phyloP scores from a whole-genome alignment of 352 stramenopile genomes.

The Lagenidium giganteum region DNA sequence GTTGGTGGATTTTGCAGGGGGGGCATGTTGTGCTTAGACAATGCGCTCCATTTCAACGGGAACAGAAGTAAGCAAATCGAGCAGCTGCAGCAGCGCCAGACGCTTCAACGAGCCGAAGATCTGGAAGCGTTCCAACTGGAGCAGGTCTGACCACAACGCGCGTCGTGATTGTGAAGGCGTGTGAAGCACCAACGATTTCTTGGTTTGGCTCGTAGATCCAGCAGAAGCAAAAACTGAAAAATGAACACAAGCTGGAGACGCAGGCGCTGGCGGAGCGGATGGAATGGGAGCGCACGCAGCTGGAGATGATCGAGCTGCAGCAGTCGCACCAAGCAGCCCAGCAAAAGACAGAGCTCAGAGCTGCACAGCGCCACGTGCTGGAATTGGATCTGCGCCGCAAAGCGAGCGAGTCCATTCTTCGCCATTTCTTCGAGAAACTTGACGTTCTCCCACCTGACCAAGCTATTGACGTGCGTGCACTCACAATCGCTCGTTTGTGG shows the following conservation, averaged over 20 bases:
- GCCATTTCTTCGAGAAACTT: conserved; percentile 44
- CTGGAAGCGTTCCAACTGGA: no score
- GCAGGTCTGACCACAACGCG: no score
- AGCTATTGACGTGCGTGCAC: conserved; percentile 32
- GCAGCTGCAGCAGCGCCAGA: no score
- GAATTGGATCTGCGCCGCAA: conserved; percentile 26
- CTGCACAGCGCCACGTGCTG: conserved; percentile 16
- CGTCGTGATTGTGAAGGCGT: no score
- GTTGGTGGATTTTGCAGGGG: no score
- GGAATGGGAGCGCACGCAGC: conserved; percentile 30
- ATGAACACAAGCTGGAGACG: conserved; percentile 23
- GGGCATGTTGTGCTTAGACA: no score
- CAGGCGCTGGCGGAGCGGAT: conserved; percentile 23
- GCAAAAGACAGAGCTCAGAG: conserved; percentile 13
- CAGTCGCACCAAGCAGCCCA: conserved; percentile 1
- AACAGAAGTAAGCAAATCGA: no score
- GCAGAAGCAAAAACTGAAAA: conserved; percentile 10
- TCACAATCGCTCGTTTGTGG: no score
- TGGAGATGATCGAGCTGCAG: conserved; percentile 13
- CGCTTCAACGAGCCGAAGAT: no score
- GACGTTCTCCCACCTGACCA: conserved; percentile 21
- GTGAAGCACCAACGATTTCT: no score
- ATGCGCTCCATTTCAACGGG: no score
- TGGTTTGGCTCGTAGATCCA: conserved; percentile 23
- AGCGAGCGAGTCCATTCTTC: conserved; percentile 19